phyloP scores from a whole-genome alignment of 176 grass and related monocot genomes.

The Elymus sibiricus region DNA sequence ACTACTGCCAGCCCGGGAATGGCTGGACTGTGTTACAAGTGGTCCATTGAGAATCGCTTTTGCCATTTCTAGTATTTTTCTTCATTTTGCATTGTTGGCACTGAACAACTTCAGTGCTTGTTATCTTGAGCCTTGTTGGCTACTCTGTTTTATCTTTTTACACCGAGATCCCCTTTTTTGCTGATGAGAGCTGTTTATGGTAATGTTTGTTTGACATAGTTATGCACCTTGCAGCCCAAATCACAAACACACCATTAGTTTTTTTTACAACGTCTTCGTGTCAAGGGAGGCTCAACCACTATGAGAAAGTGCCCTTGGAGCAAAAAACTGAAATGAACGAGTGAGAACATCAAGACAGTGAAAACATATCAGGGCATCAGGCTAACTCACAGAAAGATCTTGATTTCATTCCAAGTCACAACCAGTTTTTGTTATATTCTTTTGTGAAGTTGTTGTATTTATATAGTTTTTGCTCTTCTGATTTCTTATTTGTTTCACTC shows the following conservation, averaged over 20 bases:
- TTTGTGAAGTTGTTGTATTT: not conserved
- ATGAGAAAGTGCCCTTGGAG: not conserved
- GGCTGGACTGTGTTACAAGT: not conserved
- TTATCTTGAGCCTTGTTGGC: not conserved
- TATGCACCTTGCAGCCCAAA: not conserved
- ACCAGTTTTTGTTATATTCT: not conserved
- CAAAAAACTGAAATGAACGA: not conserved
- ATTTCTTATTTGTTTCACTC: not conserved
- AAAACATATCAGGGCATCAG: not conserved
- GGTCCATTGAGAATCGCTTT: not conserved
- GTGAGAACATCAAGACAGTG: not conserved
- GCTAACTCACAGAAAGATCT: not conserved
- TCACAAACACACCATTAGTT: not conserved
- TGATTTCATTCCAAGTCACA: not conserved
- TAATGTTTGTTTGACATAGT: not conserved
- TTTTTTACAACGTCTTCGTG: not conserved
- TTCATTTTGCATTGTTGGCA: not conserved
- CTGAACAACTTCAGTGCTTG: not conserved
- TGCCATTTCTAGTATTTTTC: not conserved
- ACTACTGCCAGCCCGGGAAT: too few species aligned
- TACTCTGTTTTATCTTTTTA: constrained; percentile 3
- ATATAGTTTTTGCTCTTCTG: not conserved
- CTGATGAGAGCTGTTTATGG: not conserved
- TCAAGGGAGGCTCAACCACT: not conserved
- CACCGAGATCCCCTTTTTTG: not conserved